Conservation (phyloP, 805 yeast species). For the Candida vartiovaarae region DNA sequence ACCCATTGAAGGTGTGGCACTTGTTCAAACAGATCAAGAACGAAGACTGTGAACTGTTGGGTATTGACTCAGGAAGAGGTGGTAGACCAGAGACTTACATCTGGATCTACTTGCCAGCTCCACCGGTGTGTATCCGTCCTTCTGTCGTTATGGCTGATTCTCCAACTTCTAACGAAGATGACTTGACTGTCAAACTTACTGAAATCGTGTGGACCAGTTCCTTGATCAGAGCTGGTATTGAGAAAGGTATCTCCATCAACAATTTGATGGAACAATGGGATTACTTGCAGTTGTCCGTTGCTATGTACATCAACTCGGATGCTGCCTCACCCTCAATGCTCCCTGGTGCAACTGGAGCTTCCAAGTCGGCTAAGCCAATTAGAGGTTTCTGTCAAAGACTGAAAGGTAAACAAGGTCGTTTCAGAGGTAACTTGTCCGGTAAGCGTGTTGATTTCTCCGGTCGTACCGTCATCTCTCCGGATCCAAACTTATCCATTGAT, state of each 20-base stretch:
- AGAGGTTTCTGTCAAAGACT: constrained; percentile 95
- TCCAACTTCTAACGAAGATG: constrained; percentile 93
- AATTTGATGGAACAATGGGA: constrained; percentile 99
- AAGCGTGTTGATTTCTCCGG: constrained; percentile 98
- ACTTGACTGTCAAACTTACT: constrained; percentile 88
- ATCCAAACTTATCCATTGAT: constrained; percentile 89
- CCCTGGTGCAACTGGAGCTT: constrained; percentile 56
- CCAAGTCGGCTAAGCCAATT: constrained; percentile 61
- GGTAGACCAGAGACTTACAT: constrained; percentile 95
- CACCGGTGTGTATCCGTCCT: constrained; percentile 98
- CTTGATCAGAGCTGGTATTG: constrained; percentile 87
- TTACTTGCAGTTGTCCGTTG: constrained; percentile 87
- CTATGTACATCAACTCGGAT: constrained; percentile 96
- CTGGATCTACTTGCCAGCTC: constrained; percentile 97
- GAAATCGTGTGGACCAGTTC: constrained; percentile 98
- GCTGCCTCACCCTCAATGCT: constrained; percentile 74
- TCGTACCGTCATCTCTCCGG: constrained; percentile 97
- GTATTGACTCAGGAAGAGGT: constrained; percentile 78
- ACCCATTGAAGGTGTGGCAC: constrained; percentile 83
- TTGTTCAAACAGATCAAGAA: constrained; percentile 82
- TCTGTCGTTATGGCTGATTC: constrained; percentile 89
- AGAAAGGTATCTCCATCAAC: constrained; percentile 88
- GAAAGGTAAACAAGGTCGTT: constrained; percentile 98
- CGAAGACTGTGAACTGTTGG: constrained; percentile 85
- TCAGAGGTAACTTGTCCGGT: constrained; percentile 96